Percentiles rank a stretch among this genome's conserved stretches.
phyloP scores from a whole-genome alignment of 345 rosid species.

The Lumnitzera racemosa region DNA sequence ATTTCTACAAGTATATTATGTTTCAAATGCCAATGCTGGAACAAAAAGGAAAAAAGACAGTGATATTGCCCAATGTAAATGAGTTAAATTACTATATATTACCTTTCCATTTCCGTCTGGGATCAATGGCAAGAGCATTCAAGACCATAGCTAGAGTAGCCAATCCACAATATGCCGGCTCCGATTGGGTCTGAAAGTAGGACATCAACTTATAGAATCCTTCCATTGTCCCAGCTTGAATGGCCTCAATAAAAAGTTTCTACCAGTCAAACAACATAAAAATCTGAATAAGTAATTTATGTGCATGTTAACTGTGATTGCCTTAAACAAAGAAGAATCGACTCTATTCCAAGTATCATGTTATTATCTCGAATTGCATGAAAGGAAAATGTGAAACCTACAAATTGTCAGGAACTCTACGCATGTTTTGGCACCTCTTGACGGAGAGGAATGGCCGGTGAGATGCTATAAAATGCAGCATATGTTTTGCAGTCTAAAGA shows the following conservation, averaged over 20 bases:
- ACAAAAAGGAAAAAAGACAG: too few relatives aligned
- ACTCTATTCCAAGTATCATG: too few relatives aligned
- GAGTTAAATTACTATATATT: background rate
- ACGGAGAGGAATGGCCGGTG: too few relatives aligned
- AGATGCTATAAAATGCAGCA: too few relatives aligned
- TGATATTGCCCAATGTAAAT: too few relatives aligned
- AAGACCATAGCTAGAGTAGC: slow-evolving; percentile 86
- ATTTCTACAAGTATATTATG: too few relatives aligned
- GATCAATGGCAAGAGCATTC: slow-evolving; percentile 89
- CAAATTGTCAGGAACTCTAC: too few relatives aligned
- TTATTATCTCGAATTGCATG: too few relatives aligned
- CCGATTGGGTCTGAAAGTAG: slow-evolving; percentile 85
- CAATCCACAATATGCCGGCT: slow-evolving; percentile 85
- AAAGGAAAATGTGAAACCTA: too few relatives aligned
- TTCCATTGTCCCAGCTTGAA: slow-evolving; percentile 89
- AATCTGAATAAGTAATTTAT: background rate
- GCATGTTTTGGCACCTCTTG: too few relatives aligned
- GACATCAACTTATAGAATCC: slow-evolving; percentile 78
- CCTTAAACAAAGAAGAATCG: background rate
- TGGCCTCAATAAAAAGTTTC: slow-evolving; percentile 76
- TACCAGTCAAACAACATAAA: slow-evolving; percentile 18
- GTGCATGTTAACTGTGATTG: background rate
- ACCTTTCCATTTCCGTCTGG: slow-evolving; percentile 86
- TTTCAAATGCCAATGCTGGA: too few relatives aligned
- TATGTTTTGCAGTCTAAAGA: too few relatives aligned